Base-by-base conservation (phyloP, 2,329 filamentous ascomycete genomes). In the Fusarium albosuccineum region DNA sequence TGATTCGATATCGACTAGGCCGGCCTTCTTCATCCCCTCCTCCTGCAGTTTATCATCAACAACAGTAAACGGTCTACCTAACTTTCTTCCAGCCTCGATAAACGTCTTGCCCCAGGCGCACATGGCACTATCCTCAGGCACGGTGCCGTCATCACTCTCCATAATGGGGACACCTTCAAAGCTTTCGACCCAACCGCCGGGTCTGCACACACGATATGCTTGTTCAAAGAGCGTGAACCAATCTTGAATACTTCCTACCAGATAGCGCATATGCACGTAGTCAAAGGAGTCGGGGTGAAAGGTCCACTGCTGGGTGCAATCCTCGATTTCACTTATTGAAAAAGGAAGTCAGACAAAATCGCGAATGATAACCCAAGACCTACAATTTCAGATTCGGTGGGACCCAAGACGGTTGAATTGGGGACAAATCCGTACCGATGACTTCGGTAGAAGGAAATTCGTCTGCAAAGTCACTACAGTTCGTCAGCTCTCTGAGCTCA, bases 211-310 rank as follows among this genome's bases (percentile, higher is more conserved):
- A 56, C 80, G 80, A 71, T 78, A 86, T 6, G 83, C 76, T 60
- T 85, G 82, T 44, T 76, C 74, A 64, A 89, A 82, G 16, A 89
- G 74, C n/a, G 82, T 78, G 33, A 81, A 80, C 76, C 87, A 89
- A 66, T 88, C 86, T 6, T 78, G 74, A 60, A 89, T 83, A 60
- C 82, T 82, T 44, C 87, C 88, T 3, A 83, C 77, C 66, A 90
- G 77, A 67, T 85, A 80, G 45, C 85, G 83, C 6, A 85, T 84
- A 72, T 90, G 89, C 55, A 91, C 84, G 68, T 84, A 87, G 75
- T 90, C 87, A 70, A 88, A 87, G 36, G 80, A 74, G 57, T 66
- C 56, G 9, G 46, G 52, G 27, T 37, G 46, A 41, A 70, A 75
- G 4, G 72, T 75, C 74, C 74, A 76, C 16, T 64, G 11, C 64